Percentiles rank a stretch among this genome's conserved stretches.
phyloP scores from a whole-genome alignment of 768 basidiomycete species.

The Termitomyces sp. region DNA sequence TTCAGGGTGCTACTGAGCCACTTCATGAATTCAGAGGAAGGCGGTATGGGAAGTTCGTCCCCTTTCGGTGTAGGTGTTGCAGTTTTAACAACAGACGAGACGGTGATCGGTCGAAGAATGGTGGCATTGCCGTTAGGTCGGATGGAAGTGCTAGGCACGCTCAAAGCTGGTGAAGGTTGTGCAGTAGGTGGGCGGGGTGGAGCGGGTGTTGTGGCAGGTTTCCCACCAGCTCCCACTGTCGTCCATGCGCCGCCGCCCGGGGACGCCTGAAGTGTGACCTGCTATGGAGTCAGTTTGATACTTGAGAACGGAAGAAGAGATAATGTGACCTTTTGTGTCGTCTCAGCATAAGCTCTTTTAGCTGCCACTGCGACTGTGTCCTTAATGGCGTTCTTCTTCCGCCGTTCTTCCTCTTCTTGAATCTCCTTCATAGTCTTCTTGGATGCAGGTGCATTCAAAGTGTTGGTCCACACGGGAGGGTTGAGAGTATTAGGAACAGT shows the following conservation, averaged over 20 bases:
- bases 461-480: constrained; percentile 71
- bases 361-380: constrained; percentile 53
- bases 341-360: constrained; percentile 75
- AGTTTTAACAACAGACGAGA: constrained; percentile 27
- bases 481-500: constrained; percentile 24
- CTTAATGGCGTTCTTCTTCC: constrained; percentile 63
- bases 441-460: constrained; percentile 41
- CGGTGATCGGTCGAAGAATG: constrained; percentile 27
- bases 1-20: constrained; percentile 88
- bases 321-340: constrained; percentile 59
- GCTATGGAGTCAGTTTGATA: constrained; percentile 3
- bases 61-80: constrained; percentile 31
- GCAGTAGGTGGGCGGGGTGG: constrained; percentile 25
- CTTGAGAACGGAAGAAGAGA: not conserved
- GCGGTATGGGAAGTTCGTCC: constrained; percentile 59
- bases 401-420: constrained; percentile 91
- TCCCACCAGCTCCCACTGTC: constrained; percentile 79
- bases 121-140: constrained; percentile 34
- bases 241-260: constrained; percentile 64
- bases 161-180: constrained; percentile 23
- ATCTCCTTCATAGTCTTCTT: constrained; percentile 99
- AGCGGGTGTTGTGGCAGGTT: constrained; percentile 32
- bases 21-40: constrained; percentile 86
- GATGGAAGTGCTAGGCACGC: constrained; percentile 21
- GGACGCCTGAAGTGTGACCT: constrained; percentile 21